Evolutionary conservation across 495 filamentous ascomycete species (phyloP).

Genomic region (Aspergillus ostianus): DNA sequence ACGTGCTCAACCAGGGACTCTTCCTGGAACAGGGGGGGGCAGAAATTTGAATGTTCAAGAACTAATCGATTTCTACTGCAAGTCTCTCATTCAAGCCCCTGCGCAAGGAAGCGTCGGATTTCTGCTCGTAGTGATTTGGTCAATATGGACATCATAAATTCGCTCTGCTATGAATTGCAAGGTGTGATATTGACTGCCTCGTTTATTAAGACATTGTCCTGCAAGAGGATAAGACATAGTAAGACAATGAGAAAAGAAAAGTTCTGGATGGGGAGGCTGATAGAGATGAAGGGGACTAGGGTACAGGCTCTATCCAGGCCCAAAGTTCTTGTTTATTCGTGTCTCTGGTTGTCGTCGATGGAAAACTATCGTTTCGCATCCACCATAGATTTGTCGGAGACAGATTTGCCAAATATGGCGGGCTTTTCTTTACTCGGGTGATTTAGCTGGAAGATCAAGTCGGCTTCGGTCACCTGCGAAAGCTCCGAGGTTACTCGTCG

Average conservation of each 20-base stretch:
- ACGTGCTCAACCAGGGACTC: background rate
- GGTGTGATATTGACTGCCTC: background rate
- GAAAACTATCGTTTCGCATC: constrained; percentile 23
- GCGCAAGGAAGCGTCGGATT: background rate
- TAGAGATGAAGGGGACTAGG: background rate
- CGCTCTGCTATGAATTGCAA: background rate
- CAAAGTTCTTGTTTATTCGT: background rate
- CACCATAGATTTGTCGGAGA: constrained; percentile 36
- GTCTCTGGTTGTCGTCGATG: background rate
- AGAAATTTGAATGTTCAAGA: background rate
- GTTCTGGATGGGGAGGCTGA: background rate
- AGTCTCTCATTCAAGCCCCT: too few species aligned
- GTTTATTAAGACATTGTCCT: background rate
- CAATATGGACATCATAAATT: background rate
- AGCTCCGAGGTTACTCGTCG: constrained; percentile 62
- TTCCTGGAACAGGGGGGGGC: background rate
- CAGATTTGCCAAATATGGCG: constrained; percentile 36
- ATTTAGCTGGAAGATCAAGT: constrained; percentile 39
- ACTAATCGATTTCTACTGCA: background rate
- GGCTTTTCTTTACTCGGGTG: constrained; percentile 19
- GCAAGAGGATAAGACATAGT: background rate
- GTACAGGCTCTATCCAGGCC: background rate
- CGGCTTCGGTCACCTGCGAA: constrained; percentile 60
- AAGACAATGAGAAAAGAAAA: background rate
- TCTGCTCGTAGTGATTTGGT: background rate